phyloP scores from a whole-genome alignment of 2,329 filamentous ascomycete genomes.

The Xylariaceae sp. region DNA sequence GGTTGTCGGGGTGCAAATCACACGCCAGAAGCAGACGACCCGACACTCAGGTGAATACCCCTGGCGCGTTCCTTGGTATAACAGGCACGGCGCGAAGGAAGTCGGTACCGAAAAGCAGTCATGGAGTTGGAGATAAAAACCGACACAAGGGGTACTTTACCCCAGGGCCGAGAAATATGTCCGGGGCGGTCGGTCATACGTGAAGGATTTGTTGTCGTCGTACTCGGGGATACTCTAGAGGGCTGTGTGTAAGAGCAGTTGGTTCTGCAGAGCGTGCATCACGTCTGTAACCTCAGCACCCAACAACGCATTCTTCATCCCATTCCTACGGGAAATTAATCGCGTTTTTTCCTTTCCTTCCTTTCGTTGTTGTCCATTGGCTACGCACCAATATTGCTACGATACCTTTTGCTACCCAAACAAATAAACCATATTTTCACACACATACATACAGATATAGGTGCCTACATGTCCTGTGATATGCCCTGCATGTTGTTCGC shows the following conservation, averaged over 20 bases:
- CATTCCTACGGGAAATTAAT: background rate
- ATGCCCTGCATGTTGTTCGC: no score
- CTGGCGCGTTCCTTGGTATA: background rate
- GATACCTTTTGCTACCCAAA: background rate
- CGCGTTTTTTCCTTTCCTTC: background rate
- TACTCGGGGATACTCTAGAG: background rate
- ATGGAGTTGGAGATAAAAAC: background rate
- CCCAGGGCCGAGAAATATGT: slow-evolving; percentile 5
- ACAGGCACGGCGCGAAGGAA: background rate
- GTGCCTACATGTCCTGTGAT: background rate
- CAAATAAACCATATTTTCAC: slow-evolving; percentile 6
- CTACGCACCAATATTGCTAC: background rate
- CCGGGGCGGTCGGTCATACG: background rate
- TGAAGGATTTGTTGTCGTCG: background rate
- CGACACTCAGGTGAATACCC: background rate
- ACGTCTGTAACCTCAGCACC: slow-evolving; percentile 4
- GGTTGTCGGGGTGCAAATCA: slow-evolving; percentile 1
- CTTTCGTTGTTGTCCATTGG: background rate
- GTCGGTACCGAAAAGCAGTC: background rate
- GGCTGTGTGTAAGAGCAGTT: slow-evolving; percentile 1
- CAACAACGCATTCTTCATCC: slow-evolving; percentile 10
- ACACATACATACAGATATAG: background rate
- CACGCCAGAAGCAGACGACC: slow-evolving; percentile 16
- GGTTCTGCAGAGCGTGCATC: slow-evolving; percentile 3
- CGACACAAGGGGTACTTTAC: slow-evolving; percentile 3